Percentiles rank a stretch among this genome's conserved stretches.
Conservation (phyloP, 176 grass and related monocot genomes). For the Miscanthus lutarioriparius region DNA sequence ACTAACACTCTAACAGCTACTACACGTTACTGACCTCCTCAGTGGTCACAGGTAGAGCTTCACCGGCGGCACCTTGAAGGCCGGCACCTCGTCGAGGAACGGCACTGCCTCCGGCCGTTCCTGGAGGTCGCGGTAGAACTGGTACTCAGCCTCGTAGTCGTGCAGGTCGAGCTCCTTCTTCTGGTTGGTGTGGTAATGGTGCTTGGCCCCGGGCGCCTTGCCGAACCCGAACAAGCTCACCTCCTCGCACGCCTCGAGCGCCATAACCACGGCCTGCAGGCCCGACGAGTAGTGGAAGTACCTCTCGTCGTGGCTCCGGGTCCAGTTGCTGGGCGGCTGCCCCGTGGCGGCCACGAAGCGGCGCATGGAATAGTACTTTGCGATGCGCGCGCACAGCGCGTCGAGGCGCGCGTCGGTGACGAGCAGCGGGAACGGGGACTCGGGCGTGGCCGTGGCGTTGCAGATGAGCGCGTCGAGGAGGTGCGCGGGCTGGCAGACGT, state of each 20-base stretch:
- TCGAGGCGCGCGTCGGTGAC: conserved; percentile 71
- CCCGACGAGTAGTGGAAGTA: conserved; percentile 93
- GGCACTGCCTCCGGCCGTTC: conserved; percentile 45
- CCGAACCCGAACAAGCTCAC: conserved; percentile 65
- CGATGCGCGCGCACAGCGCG: conserved; percentile 60
- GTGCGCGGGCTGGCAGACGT: conserved; percentile 77
- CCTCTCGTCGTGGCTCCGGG: conserved; percentile 42
- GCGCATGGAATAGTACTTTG: conserved; percentile 79
- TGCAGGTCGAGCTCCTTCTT: conserved; percentile 60
- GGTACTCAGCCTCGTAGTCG: conserved; percentile 67
- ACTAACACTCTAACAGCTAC: neutral
- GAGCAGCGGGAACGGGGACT: conserved; percentile 46
- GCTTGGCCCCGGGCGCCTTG: conserved; percentile 47
- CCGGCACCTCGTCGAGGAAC: conserved; percentile 29
- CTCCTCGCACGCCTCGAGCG: conserved; percentile 61
- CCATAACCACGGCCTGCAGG: conserved; percentile 69
- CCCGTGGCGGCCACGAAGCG: conserved; percentile 54
- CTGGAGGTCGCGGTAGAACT: conserved; percentile 54
- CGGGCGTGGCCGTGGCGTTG: conserved; percentile 27
- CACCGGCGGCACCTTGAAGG: conserved; percentile 24
- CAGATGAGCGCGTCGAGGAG: conserved; percentile 69
- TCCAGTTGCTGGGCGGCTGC: conserved; percentile 49
- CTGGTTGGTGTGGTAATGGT: conserved; percentile 68
- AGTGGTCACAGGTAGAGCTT: conserved; percentile 4
- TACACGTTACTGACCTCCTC: neutral